Percentiles rank a stretch among this genome's conserved stretches.
phyloP scores from a whole-genome alignment of 2,329 filamentous ascomycete genomes.

The Pestalotiopsis sp. region DNA sequence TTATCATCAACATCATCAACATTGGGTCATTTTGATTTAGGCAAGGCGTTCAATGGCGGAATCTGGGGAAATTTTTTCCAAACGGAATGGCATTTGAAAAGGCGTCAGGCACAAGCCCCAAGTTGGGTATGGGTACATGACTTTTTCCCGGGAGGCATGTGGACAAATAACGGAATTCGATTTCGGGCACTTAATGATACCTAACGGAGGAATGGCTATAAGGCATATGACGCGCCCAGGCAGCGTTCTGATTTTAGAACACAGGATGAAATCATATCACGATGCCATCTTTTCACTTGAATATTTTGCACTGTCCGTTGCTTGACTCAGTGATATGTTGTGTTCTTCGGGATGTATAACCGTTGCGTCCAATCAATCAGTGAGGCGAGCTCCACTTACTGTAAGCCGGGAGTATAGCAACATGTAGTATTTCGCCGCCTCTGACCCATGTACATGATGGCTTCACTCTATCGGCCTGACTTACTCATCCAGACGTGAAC shows the following conservation, averaged over 20 bases:
- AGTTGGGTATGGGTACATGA: constrained; percentile 10
- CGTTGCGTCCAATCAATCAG: background rate
- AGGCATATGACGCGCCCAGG: background rate
- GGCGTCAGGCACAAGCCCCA: background rate
- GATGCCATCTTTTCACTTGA: background rate
- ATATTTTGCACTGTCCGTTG: background rate
- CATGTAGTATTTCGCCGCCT: background rate
- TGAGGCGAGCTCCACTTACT: background rate
- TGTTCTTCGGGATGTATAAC: background rate
- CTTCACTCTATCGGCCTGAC: background rate
- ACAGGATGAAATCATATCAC: constrained; percentile 12
- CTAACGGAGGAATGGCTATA: background rate
- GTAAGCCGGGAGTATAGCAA: background rate
- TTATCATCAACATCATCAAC: background rate
- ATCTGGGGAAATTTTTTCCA: background rate
- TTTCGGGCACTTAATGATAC: constrained; percentile 13
- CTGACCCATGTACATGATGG: background rate
- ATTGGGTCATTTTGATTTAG: background rate
- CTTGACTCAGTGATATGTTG: background rate
- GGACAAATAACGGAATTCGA: background rate
- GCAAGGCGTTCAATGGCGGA: constrained; percentile 2
- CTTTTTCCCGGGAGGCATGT: background rate
- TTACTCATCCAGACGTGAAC: background rate
- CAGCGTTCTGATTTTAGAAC: background rate
- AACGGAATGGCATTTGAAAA: constrained; percentile 3